A percentile compares a stretch with the other conserved stretches of the same genome.
Conservation (phyloP, 176 grass and related monocot genomes). For the Thinopyrum elongatum region DNA sequence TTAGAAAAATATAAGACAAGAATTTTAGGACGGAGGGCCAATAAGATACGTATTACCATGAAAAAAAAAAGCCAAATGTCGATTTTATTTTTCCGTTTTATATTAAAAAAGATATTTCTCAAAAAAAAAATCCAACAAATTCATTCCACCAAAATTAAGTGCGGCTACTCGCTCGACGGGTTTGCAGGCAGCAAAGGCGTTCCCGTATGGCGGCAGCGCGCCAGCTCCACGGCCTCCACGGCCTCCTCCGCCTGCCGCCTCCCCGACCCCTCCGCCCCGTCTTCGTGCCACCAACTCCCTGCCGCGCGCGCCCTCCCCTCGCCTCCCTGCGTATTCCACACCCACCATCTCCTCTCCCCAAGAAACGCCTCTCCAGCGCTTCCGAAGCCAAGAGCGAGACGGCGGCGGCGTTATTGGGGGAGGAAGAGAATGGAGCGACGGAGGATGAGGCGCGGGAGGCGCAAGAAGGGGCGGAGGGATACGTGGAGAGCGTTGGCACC, state of each 20-base stretch:
- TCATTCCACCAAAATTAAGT: not conserved
- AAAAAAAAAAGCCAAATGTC: no score
- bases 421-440: not conserved
- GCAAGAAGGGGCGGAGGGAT: not conserved
- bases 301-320: not conserved
- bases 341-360: not conserved
- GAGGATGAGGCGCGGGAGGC: not conserved
- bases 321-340: not conserved
- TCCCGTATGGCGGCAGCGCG: not conserved
- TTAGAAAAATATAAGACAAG: no score
- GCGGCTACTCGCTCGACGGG: not conserved
- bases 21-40: no score
- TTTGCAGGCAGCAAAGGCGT: not conserved
- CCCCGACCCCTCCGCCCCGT: not conserved
- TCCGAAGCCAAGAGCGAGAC: slow-evolving; percentile 6
- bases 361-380: not conserved
- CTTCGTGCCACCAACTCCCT: not conserved
- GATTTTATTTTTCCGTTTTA: no score
- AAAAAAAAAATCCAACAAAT: not conserved
- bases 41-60: no score
- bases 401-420: not conserved
- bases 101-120: no score
- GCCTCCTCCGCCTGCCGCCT: slow-evolving; percentile 9
- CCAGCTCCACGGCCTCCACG: slow-evolving; percentile 25
- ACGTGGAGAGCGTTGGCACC: slow-evolving; percentile 37